Base-by-base conservation (phyloP, 768 basidiomycete species). In the Tylopilus intermedius region DNA sequence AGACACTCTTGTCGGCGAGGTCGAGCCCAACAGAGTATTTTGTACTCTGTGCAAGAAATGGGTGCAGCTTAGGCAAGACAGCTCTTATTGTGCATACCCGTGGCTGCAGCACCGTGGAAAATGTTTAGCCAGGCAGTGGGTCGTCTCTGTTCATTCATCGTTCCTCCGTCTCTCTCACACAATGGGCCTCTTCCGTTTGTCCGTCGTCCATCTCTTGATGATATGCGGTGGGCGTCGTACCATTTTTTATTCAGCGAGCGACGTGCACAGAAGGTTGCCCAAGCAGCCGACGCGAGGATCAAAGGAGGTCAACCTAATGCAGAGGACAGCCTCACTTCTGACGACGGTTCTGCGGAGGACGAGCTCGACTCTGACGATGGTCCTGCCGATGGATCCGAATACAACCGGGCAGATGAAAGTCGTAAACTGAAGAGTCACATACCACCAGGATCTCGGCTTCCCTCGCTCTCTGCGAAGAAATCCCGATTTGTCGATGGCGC, bases 31-130 rank as follows among this genome's bases (percentile, higher is more conserved):
- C 59, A 68, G 82, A 27, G 86, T 90, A 0, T 88, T 89, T 58
- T 91, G 88, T 62, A 73, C 75, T 3, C 67, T 90, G 1, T 91
- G 89, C 64, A 74, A 79, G 61, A 89, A 90, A 67, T 90, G 88
- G 88, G 86, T 90, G 1, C 88, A 90, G 67, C 74, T 90, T 18
- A 68, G 88, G 39, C 87, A 88, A 64, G 88, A 90, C 59, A 82
- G 80, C 54, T 80, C 81, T 9, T 90, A 84, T 65, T 90, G 88
- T 58, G 84, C 88, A 48, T 88, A 89, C 63, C 88, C 88, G 37
- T 90, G 88, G 88, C 64, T 82, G 53, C 85, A 87, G 69, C 88
- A 90, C 67, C 79, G 85, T 18, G 79, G 75, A 24, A 90, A 88
- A 67, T 90, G 88, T 71, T 65, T 87, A 42, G 78, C 80, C n/a